Evolutionary conservation across 768 basidiomycete genomes (phyloP).

Genomic region (Kondoa malvinella): DNA sequence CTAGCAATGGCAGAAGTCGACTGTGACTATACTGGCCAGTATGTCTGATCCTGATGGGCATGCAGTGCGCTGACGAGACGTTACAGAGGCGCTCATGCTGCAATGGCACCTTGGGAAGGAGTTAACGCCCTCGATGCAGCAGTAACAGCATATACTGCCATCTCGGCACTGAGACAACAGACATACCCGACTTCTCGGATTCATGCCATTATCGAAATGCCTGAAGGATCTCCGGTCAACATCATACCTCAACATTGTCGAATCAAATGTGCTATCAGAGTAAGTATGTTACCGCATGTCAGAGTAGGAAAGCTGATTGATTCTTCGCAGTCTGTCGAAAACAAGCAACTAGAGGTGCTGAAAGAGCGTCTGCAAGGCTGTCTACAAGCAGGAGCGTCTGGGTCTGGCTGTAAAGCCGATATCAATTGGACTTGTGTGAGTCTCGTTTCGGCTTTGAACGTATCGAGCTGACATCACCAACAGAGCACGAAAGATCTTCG

Average conservation of each 20-base stretch:
- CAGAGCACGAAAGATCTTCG: constrained; percentile 4
- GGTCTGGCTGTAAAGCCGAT: constrained; percentile 22
- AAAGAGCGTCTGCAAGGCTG: constrained; percentile 10
- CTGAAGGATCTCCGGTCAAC: constrained; percentile 50
- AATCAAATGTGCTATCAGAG: not conserved
- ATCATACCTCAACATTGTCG: constrained; percentile 29
- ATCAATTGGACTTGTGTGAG: constrained; percentile 14
- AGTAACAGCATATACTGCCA: constrained; percentile 31
- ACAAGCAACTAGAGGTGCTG: constrained; percentile 8
- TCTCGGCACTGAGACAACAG: not conserved
- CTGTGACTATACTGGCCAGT: constrained; percentile 14
- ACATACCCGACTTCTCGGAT: constrained; percentile 29
- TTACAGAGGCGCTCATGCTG: constrained; percentile 18
- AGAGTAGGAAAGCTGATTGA: not conserved
- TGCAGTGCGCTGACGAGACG: constrained; percentile 3
- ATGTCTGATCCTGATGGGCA: not conserved
- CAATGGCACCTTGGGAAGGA: constrained; percentile 60
- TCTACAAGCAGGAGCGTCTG: constrained; percentile 22
- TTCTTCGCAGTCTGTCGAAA: not conserved
- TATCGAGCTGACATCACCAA: constrained; percentile 10
- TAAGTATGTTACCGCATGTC: not conserved
- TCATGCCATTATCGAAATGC: constrained; percentile 34
- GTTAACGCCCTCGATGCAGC: constrained; percentile 75
- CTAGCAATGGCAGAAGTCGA: constrained; percentile 39
- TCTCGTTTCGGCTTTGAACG: constrained; percentile 13